Conservation (phyloP, 768 basidiomycete species). For the Russula emetica region DNA sequence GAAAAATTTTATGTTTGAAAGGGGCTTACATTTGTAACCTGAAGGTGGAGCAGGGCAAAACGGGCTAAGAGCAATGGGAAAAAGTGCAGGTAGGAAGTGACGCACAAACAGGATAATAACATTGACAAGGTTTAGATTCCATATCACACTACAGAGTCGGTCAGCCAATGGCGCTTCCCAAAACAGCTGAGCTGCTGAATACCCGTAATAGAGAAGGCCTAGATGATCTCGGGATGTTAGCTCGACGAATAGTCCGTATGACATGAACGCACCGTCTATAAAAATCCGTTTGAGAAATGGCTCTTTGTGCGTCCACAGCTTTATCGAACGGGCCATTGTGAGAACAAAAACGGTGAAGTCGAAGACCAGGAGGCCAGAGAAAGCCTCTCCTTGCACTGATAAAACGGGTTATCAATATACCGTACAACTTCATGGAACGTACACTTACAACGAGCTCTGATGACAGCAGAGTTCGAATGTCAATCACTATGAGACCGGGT, state of each 20-base stretch:
- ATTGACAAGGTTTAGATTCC: conserved; percentile 19
- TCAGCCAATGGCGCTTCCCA: background rate
- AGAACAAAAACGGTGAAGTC: conserved; percentile 29
- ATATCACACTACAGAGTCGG: conserved; percentile 11
- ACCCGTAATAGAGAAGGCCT: conserved; percentile 25
- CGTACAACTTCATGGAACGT: background rate
- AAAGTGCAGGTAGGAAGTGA: background rate
- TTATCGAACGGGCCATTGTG: conserved; percentile 21
- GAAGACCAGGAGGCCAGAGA: conserved; percentile 24
- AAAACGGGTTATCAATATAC: background rate
- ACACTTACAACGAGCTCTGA: background rate
- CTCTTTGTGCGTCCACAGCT: conserved; percentile 13
- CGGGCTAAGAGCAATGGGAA: background rate
- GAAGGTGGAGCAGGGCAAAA: background rate
- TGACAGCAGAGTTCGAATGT: background rate
- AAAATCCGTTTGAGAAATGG: conserved; percentile 16
- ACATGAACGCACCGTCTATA: conserved; percentile 18
- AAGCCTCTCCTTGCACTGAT: conserved; percentile 27
- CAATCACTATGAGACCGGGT: background rate
- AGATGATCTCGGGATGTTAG: background rate
- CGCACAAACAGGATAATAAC: conserved; percentile 18
- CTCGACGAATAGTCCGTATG: background rate
- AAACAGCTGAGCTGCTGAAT: background rate
- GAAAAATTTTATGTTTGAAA: background rate
- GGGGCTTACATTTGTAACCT: conserved; percentile 1